These are phyloP conservation scores for Venturiaceae sp. DNA, from an alignment of 2,329 filamentous ascomycete genomes.

Conservation along the genomic window DNA sequence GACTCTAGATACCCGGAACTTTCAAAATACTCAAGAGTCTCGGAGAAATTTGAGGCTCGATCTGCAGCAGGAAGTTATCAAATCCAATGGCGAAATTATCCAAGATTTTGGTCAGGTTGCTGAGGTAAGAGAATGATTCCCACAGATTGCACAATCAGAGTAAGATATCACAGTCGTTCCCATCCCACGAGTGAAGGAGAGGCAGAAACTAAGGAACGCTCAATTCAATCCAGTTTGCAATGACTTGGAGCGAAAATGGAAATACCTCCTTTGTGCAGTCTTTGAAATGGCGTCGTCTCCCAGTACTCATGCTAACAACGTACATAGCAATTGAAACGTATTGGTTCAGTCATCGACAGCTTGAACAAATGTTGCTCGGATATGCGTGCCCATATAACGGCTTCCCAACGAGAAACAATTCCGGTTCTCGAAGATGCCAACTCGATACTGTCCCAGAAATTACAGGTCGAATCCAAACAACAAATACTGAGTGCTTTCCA, in stretches of 20 bases:
- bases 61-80: slow-evolving; percentile 84
- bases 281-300: not conserved
- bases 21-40: slow-evolving; percentile 67
- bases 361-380: slow-evolving; percentile 72
- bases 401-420: slow-evolving; percentile 65
- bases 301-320: not conserved
- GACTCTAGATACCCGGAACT: slow-evolving; percentile 61
- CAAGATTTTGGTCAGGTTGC: slow-evolving; percentile 82
- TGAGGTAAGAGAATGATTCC: slow-evolving; percentile 45
- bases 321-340: slow-evolving; percentile 70
- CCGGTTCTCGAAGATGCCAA: slow-evolving; percentile 71
- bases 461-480: slow-evolving; percentile 70
- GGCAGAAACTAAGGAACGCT: no score
- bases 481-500: slow-evolving; percentile 67
- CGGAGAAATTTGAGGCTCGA: slow-evolving; percentile 72
- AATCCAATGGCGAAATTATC: slow-evolving; percentile 84
- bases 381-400: slow-evolving; percentile 67
- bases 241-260: no score
- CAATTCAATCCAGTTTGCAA: no score
- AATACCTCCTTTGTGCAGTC: no score
- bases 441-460: slow-evolving; percentile 60
- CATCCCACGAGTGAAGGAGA: no score
- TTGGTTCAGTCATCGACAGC: slow-evolving; percentile 66
- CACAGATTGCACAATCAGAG: not conserved
- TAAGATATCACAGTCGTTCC: not conserved